phyloP scores from a whole-genome alignment of 441 rosid genomes.

The Manihot esculenta region DNA sequence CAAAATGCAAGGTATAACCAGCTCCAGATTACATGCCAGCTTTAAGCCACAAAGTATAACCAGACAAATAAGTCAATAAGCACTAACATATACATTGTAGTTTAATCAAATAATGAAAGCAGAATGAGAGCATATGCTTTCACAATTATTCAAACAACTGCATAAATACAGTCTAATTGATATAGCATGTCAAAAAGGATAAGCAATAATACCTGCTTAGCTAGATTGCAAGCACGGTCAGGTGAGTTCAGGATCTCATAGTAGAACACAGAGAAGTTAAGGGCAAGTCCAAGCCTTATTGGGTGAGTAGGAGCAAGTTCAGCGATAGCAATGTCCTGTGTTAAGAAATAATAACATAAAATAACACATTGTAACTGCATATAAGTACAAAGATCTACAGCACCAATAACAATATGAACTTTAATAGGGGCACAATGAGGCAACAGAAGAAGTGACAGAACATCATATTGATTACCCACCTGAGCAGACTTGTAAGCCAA shows the following conservation, averaged over 20 bases:
- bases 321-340: conserved; percentile 90
- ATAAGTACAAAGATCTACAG: background rate
- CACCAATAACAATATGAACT: background rate
- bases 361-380: background rate
- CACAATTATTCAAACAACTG: background rate
- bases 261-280: conserved; percentile 96
- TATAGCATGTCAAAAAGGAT: background rate
- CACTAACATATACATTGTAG: background rate
- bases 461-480: conserved; percentile 36
- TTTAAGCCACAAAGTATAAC: background rate
- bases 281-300: conserved; percentile 91
- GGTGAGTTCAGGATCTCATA: conserved; percentile 99
- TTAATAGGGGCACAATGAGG: background rate
- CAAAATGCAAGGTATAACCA: background rate
- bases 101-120: background rate
- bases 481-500: conserved; percentile 95
- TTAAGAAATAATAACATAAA: conserved; percentile 14
- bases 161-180: background rate
- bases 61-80: background rate
- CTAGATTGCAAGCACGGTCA: conserved; percentile 95
- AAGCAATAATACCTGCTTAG: conserved; percentile 60
- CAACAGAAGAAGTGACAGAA: background rate
- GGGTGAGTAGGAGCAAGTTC: conserved; percentile 96
- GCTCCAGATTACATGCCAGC: background rate
- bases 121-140: background rate